Base-by-base conservation (phyloP, 495 filamentous ascomycete genomes). In the Tuber aestivum region DNA sequence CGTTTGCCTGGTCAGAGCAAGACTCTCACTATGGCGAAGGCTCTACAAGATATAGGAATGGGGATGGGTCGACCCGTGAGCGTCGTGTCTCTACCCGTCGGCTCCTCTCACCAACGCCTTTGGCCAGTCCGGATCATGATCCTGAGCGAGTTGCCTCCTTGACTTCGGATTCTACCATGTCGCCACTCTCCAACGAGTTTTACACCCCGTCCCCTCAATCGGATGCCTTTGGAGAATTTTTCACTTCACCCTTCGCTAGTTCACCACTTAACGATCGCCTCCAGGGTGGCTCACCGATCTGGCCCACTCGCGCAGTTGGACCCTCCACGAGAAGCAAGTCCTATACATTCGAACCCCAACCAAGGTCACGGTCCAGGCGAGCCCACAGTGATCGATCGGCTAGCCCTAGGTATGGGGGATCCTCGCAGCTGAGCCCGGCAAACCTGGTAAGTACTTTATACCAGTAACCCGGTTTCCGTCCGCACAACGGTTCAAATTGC, bases 131-230 rank as follows among this genome's bases (percentile, higher is more conserved):
- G 27, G n/a, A 32, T 32, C 56, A 65, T 65, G 76, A 45, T 23
- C 35, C 65, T 23, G 78, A 79, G 10, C 70, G 71, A 18, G 69
- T 79, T 41, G 87, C 87, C 23, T 91, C 90, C 16, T 84, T 92
- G 76, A 91, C 90, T 6, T 85, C 84, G 70, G 87, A 89, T 35
- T 86, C 85, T 32, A 80, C 88, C 3, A 81, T 89, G 27, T 90
- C 89, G 7, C 89, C 90, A 10, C 80, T 89, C 41, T 87, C 84
- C 18, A 81, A 86, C 45, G 83, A 78, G 27, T 75, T 79, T 9
- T 61, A 70, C 14, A 79, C 77, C 35, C 77, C 77, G 14, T 76
- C 77, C 23, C 72, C 77, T 27, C 61, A 70, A 48, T 72, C 72
- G 23, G 78, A 79, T 68, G 76, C 78, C 9, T 79, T 79, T 42